A percentile compares a stretch with the other conserved stretches of the same genome.
phyloP scores from a whole-genome alignment of 345 rosid species.

The Citrus cavaleriei region DNA sequence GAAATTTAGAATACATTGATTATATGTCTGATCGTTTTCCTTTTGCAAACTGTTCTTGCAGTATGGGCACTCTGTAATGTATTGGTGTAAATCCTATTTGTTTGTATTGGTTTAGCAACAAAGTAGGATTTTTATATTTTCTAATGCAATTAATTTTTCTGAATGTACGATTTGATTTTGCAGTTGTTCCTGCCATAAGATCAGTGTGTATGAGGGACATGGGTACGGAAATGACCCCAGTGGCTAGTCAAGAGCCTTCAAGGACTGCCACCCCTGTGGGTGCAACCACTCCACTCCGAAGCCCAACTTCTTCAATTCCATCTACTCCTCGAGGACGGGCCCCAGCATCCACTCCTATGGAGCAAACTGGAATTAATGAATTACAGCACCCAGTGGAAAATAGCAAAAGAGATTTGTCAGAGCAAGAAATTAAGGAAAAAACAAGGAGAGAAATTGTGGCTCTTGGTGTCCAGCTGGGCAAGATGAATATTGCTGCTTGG shows the following conservation, averaged over 20 bases:
- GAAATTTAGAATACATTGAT: neutral
- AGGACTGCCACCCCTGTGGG: constrained; percentile 64
- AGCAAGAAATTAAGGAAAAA: constrained; percentile 64
- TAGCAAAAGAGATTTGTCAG: constrained; percentile 43
- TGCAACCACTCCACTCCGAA: constrained; percentile 64
- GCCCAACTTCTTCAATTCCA: constrained; percentile 67
- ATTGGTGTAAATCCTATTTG: neutral
- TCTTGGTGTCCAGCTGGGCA: constrained; percentile 77
- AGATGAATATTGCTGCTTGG: constrained; percentile 83
- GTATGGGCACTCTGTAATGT: neutral
- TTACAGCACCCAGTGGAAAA: constrained; percentile 14
- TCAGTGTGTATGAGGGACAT: constrained; percentile 78
- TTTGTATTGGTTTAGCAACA: neutral
- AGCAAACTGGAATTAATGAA: constrained; percentile 26
- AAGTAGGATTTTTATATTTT: neutral
- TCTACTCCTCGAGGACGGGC: constrained; percentile 60
- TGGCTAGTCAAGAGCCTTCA: constrained; percentile 71
- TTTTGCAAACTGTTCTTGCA: neutral
- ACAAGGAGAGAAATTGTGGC: constrained; percentile 73
- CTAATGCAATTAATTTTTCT: neutral
- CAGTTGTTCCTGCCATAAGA: constrained; percentile 56
- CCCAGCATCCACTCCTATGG: constrained; percentile 42
- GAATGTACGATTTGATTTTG: constrained; percentile 5
- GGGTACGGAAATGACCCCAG: constrained; percentile 87
- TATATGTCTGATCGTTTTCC: neutral